phyloP scores from a whole-genome alignment of 2,329 filamentous ascomycete genomes.

The Ilyonectria mors-panacis region DNA sequence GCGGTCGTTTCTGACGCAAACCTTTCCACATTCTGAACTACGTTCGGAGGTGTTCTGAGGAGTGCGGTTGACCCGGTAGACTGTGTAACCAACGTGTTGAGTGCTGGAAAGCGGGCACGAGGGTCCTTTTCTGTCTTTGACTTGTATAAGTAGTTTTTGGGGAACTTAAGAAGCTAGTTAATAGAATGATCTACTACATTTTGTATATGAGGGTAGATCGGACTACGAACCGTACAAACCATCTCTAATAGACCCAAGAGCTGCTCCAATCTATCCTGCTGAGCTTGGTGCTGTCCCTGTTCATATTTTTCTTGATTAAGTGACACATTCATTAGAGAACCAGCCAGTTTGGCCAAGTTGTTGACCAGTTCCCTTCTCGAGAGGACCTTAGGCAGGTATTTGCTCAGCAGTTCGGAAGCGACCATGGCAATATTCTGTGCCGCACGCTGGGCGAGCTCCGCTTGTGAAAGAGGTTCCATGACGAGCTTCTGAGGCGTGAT shows the following conservation, averaged over 20 bases:
- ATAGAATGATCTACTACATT: background rate
- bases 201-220: background rate
- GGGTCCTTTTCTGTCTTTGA: background rate
- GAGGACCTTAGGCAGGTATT: background rate
- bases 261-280: background rate
- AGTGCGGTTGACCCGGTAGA: background rate
- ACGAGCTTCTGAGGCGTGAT: no score
- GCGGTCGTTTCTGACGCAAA: background rate
- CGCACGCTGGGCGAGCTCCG: background rate
- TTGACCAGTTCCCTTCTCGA: background rate
- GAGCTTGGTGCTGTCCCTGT: background rate
- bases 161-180: background rate
- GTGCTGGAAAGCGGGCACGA: conserved; percentile 5
- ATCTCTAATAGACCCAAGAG: conserved; percentile 9
- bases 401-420: background rate
- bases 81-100: conserved; percentile 2
- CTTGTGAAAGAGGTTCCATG: conserved; percentile 4
- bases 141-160: background rate
- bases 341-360: background rate
- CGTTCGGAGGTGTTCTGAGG: background rate
- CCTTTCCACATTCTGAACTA: background rate
- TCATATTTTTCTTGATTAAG: conserved; percentile 12
- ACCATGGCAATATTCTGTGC: background rate
- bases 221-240: conserved; percentile 17
- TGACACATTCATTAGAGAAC: background rate